Evolutionary conservation across 208 protist species (phyloP), one percentile per base, ranked within the genome.

Genomic region (Wallacemonas sp.): DNA sequence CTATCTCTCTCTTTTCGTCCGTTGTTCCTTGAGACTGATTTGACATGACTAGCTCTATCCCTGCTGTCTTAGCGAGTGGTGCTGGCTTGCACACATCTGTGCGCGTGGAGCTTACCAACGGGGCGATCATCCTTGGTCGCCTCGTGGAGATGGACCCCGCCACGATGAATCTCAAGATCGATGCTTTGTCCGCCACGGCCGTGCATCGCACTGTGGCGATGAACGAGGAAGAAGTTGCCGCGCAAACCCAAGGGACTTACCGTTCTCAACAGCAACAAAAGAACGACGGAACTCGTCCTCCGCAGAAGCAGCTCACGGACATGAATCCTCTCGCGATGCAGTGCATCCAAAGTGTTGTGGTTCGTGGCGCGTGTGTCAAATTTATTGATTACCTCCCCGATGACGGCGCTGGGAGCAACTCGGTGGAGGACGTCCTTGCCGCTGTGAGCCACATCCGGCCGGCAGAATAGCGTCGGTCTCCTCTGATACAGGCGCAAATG

Each of bases 81-180:
- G 71, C 83, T 1, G 79, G 64, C 19, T 47, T 88, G 47, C 82
- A 91, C 64, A 47, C 71, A 6, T 63, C 86, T 24, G 80, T 91
- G 2, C 80, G 80, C 36, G 75, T 94, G 26, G 75, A 88, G 72
- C 72, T 94, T 9, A 90, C 80, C 26, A 94, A 94, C 61, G 83
- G 85, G 14, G 64, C 82, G 12, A 36, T 83, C 19, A 59, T 94
- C 8, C 78, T 80, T 2, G 88, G 88, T 11, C 82, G 79, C 12
- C 69, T 94, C 42, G 45, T 88, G 1, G 73, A 88, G 66, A 66
- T 91, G 63, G 88, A 94, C 55, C 66, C 82, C 3, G 72, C 46
- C 42, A 94, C 88, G 5, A 86, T 91, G 79, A 94, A 94, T 47
- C 51, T 90, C 21, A 86, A 86, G 63, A 19, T 94, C 0, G 88